These are phyloP conservation scores for Rhynchospora tenuis DNA, from an alignment of 176 grass and related monocot species.

Conservation along the genomic window DNA sequence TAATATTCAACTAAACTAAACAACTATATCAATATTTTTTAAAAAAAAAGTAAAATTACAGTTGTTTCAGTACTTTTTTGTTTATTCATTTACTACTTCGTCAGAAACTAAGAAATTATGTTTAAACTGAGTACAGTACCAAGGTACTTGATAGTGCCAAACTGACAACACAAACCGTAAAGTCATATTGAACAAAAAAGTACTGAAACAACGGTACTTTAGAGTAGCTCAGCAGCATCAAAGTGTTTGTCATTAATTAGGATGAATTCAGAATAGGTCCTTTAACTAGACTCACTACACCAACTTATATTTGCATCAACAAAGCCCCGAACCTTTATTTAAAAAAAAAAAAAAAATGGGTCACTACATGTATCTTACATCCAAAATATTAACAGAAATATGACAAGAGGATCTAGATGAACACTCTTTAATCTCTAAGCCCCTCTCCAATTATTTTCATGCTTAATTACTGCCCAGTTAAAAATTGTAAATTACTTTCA, in stretches of 20 bases:
- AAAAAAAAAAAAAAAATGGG: too few relatives aligned
- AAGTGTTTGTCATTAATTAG: background rate
- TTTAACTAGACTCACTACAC: background rate
- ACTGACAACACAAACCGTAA: background rate
- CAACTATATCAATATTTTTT: background rate
- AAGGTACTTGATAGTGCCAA: background rate
- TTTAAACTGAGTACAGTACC: background rate
- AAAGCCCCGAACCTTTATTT: background rate
- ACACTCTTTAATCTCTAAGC: background rate
- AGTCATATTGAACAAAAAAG: background rate
- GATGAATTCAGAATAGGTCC: background rate
- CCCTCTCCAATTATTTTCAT: background rate
- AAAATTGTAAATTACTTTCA: background rate
- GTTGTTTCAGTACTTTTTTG: too few relatives aligned
- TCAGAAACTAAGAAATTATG: background rate
- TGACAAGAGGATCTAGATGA: background rate
- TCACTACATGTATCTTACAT: background rate
- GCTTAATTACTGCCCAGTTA: background rate
- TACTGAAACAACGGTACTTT: background rate
- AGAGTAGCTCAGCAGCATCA: too few relatives aligned
- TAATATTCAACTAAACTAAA: conserved; percentile 18
- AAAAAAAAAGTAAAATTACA: background rate
- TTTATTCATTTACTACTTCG: background rate
- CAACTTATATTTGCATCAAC: background rate
- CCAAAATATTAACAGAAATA: background rate